Percentiles rank a stretch among this genome's conserved stretches.
Evolutionary conservation across 1,139 yeast genomes (phyloP).

Genomic region (Scheffersomyces illinoinensis): DNA sequence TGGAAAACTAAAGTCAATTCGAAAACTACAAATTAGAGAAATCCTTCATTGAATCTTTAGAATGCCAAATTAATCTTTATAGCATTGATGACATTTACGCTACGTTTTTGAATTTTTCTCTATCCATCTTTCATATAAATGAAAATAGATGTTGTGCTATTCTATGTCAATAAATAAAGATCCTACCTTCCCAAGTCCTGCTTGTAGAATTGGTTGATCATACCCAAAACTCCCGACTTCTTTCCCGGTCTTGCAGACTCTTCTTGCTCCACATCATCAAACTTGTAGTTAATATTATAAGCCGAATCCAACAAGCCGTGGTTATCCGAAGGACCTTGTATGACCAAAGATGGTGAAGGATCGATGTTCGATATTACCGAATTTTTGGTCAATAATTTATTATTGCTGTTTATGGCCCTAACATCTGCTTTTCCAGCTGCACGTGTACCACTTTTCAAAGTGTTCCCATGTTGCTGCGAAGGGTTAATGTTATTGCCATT

Average conservation of each 20-base stretch:
- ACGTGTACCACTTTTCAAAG: background rate
- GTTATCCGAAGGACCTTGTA: conserved; percentile 4
- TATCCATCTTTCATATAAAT: background rate
- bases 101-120: background rate
- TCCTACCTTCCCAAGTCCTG: conserved; percentile 37
- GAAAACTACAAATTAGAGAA: background rate
- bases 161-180: background rate
- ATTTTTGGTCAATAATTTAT: background rate
- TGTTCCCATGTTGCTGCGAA: background rate
- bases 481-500: background rate
- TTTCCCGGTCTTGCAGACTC: conserved; percentile 24
- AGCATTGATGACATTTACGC: too few species aligned
- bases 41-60: background rate
- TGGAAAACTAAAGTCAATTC: background rate
- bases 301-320: conserved; percentile 26
- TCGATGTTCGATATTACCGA: conserved; percentile 4
- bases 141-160: background rate
- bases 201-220: conserved; percentile 80
- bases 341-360: conserved; percentile 9
- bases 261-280: conserved; percentile 32
- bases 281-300: conserved; percentile 31
- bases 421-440: background rate
- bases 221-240: conserved; percentile 73
- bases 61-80: too few species aligned
- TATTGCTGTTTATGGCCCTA: background rate